Conservation (phyloP, 2,329 filamentous ascomycete genomes). For the Penicillium sp. region DNA sequence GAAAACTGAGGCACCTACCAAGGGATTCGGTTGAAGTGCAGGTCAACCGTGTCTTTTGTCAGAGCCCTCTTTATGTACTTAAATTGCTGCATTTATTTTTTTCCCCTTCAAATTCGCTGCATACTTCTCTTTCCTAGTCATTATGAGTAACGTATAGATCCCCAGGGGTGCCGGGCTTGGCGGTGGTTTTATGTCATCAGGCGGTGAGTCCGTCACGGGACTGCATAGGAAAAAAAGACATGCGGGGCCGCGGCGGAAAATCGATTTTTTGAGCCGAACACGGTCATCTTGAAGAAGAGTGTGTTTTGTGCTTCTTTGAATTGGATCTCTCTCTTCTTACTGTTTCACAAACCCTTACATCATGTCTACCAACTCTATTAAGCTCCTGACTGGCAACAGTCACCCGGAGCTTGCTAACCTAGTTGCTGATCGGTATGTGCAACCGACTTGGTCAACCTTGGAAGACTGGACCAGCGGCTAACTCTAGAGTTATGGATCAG, state of each 20-base stretch:
- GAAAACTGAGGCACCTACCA: slow-evolving; percentile 12
- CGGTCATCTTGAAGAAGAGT: slow-evolving; percentile 5
- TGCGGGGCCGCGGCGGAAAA: slow-evolving; percentile 25
- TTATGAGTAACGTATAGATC: background rate
- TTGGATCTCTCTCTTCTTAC: background rate
- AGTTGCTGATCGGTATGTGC: slow-evolving; percentile 62
- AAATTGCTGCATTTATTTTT: slow-evolving; percentile 23
- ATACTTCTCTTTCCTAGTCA: background rate
- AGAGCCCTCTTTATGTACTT: slow-evolving; percentile 18
- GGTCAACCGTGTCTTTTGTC: slow-evolving; percentile 30
- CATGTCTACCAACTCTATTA: slow-evolving; percentile 73
- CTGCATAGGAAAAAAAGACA: slow-evolving; percentile 17
- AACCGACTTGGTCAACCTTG: background rate
- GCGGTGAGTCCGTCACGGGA: slow-evolving; percentile 27
- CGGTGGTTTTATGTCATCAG: background rate
- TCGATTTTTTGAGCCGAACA: slow-evolving; percentile 22
- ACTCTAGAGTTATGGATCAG: slow-evolving; percentile 36
- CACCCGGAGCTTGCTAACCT: slow-evolving; percentile 69
- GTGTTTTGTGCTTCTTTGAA: slow-evolving; percentile 1
- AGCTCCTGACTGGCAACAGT: slow-evolving; percentile 72
- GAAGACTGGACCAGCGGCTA: slow-evolving; percentile 10
- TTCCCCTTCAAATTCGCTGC: background rate
- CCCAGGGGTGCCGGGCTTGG: background rate
- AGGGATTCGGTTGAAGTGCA: slow-evolving; percentile 40
- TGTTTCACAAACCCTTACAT: background rate